phyloP scores from a whole-genome alignment of 2,329 filamentous ascomycete species.

The Scleromitrula shiraiana region DNA sequence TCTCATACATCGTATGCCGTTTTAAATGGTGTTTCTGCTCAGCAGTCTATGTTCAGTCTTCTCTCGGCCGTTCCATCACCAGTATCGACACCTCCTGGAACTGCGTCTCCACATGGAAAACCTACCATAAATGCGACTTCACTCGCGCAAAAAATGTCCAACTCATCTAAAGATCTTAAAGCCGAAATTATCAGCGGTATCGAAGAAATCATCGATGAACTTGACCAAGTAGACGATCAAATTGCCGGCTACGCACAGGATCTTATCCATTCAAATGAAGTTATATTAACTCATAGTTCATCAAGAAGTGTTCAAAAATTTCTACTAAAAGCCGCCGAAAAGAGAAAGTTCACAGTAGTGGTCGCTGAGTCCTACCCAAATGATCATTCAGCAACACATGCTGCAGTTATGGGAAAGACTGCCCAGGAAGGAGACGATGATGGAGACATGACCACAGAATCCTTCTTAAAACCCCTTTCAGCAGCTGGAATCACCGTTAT shows the following conservation, averaged over 20 bases:
- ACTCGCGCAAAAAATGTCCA: slow-evolving; percentile 24
- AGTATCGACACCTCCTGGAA: slow-evolving; percentile 43
- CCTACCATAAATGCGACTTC: slow-evolving; percentile 20
- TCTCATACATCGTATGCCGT: slow-evolving; percentile 57
- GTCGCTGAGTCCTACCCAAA: slow-evolving; percentile 69
- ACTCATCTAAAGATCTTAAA: slow-evolving; percentile 58
- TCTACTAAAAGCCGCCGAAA: slow-evolving; percentile 75
- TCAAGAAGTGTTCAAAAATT: slow-evolving; percentile 85
- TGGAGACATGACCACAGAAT: slow-evolving; percentile 34
- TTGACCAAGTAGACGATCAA: slow-evolving; percentile 86
- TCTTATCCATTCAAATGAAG: slow-evolving; percentile 88
- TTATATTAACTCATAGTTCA: slow-evolving; percentile 82
- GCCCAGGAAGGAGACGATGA: slow-evolving; percentile 37
- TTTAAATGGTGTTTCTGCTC: slow-evolving; percentile 39
- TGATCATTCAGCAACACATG: slow-evolving; percentile 56
- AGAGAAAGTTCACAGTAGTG: slow-evolving; percentile 86
- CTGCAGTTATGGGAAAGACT: slow-evolving; percentile 49
- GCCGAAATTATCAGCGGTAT: slow-evolving; percentile 92
- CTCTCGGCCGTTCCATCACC: slow-evolving; percentile 61
- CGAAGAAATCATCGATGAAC: slow-evolving; percentile 90
- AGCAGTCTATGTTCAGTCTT: slow-evolving; percentile 79
- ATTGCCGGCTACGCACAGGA: slow-evolving; percentile 83
- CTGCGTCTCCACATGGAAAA: slow-evolving; percentile 39
- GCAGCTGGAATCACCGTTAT: slow-evolving; percentile 75
- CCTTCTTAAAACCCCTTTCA: slow-evolving; percentile 70